Evolutionary conservation across 1,284 basidiomycete species (phyloP).

Genomic region (Heterobasidion annosum): DNA sequence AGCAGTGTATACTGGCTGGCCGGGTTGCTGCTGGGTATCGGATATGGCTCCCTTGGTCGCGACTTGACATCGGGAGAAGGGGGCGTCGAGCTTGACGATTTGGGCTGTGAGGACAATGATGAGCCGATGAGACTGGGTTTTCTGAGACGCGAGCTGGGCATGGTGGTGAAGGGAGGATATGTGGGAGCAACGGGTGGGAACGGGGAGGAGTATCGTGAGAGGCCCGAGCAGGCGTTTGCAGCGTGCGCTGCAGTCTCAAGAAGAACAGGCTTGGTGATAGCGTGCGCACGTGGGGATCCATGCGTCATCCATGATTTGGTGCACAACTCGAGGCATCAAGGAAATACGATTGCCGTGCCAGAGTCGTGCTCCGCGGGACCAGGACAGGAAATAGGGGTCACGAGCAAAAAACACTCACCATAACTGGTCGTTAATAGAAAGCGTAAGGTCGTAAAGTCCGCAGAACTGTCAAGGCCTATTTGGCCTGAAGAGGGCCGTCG

Average conservation of each 20-base stretch:
- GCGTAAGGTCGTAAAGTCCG: too few species aligned
- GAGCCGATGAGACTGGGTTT: constrained; percentile 6
- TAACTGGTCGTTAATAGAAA: too few species aligned
- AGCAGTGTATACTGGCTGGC: constrained; percentile 86
- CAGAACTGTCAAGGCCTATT: too few species aligned
- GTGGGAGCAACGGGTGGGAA: not conserved
- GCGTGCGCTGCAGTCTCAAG: not conserved
- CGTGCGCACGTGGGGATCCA: not conserved
- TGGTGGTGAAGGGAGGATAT: constrained; percentile 1
- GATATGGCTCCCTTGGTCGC: constrained; percentile 46
- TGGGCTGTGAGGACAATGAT: constrained; percentile 7
- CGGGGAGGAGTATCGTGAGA: not conserved
- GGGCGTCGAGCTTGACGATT: constrained; percentile 5
- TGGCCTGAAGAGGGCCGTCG: too few species aligned
- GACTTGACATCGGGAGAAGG: constrained; percentile 9
- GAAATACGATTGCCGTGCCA: not conserved
- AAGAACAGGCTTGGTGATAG: not conserved
- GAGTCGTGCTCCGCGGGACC: not conserved
- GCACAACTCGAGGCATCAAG: not conserved
- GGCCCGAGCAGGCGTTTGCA: not conserved
- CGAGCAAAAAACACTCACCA: too few species aligned
- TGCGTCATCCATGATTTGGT: not conserved
- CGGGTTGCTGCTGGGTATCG: constrained; percentile 69
- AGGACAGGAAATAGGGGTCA: too few species aligned
- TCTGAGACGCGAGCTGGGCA: constrained; percentile 9